Percentiles rank a stretch among this genome's conserved stretches.
Evolutionary conservation across 1,139 yeast species (phyloP).

Genomic region (Geotrichum siamense): DNA sequence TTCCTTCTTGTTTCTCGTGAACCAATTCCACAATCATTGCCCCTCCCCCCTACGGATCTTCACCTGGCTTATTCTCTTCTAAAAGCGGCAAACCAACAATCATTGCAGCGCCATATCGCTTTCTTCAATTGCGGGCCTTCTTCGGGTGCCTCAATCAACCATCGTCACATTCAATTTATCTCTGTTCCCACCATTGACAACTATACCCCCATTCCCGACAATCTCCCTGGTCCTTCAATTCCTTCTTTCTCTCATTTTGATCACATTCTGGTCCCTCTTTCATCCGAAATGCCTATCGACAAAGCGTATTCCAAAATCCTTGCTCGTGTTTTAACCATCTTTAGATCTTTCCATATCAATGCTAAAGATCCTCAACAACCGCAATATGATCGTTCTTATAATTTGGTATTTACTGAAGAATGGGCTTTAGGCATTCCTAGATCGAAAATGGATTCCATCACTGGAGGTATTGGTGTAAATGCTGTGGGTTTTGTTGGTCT

Average conservation of each 20-base stretch:
- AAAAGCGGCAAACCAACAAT: conserved; percentile 34
- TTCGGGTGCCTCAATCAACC: conserved; percentile 91
- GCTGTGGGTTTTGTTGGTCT: conserved; percentile 77
- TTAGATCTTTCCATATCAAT: conserved; percentile 38
- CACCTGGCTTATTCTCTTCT: conserved; percentile 51
- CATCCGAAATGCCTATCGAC: not conserved
- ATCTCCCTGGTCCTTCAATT: conserved; percentile 26
- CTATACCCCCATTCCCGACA: conserved; percentile 56
- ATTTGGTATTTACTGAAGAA: conserved; percentile 68
- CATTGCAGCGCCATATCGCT: conserved; percentile 50
- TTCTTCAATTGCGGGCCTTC: conserved; percentile 83
- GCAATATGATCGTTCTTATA: conserved; percentile 46
- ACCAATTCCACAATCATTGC: conserved; percentile 62
- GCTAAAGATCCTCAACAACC: too few species aligned
- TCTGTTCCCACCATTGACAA: conserved; percentile 53
- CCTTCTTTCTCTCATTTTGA: too few species aligned
- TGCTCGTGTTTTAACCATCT: conserved; percentile 60
- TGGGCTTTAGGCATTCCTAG: conserved; percentile 90
- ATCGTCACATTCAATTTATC: conserved; percentile 84
- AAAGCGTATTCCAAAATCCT: conserved; percentile 46
- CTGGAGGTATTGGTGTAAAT: conserved; percentile 54
- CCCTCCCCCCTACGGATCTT: conserved; percentile 64
- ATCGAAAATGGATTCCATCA: conserved; percentile 20
- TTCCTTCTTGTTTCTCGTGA: conserved; percentile 68
- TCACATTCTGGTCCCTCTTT: conserved; percentile 40